These are phyloP conservation scores for Rhodotorula diobovata DNA, from an alignment of 768 basidiomycete genomes.

Conservation along the genomic window DNA sequence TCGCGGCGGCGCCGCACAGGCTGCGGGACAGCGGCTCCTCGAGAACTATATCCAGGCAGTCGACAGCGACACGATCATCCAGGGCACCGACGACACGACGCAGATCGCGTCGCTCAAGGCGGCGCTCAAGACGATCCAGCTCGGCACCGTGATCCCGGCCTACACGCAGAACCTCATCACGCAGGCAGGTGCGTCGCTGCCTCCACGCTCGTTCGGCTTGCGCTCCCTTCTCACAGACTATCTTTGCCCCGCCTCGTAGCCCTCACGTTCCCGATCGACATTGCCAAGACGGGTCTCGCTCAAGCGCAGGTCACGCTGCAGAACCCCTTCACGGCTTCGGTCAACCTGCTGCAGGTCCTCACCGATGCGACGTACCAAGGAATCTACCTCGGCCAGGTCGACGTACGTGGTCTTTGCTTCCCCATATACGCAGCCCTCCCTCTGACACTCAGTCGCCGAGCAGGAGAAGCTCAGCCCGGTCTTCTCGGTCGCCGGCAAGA, in stretches of 20 bases:
- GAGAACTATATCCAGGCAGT: constrained; percentile 68
- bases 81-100: constrained; percentile 58
- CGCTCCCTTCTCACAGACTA: constrained; percentile 19
- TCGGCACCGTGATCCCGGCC: constrained; percentile 62
- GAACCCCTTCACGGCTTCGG: constrained; percentile 69
- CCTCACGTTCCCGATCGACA: constrained; percentile 60
- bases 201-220: constrained; percentile 56
- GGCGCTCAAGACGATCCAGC: constrained; percentile 59
- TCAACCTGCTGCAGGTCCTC: constrained; percentile 59
- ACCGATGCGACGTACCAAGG: constrained; percentile 58
- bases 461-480: constrained; percentile 48
- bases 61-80: constrained; percentile 52
- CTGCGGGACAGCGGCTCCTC: constrained; percentile 56
- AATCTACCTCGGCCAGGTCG: constrained; percentile 54
- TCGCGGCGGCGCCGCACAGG: constrained; percentile 56
- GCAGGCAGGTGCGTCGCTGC: constrained; percentile 33
- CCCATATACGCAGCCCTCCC: neutral
- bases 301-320: constrained; percentile 58
- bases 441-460: neutral
- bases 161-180: constrained; percentile 61
- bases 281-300: constrained; percentile 60
- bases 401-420: neutral
- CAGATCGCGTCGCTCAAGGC: constrained; percentile 59
- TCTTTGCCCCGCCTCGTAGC: constrained; percentile 50
- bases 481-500: constrained; percentile 60